phyloP scores from a whole-genome alignment of 306 rosid species.

The Inga oerstediana region DNA sequence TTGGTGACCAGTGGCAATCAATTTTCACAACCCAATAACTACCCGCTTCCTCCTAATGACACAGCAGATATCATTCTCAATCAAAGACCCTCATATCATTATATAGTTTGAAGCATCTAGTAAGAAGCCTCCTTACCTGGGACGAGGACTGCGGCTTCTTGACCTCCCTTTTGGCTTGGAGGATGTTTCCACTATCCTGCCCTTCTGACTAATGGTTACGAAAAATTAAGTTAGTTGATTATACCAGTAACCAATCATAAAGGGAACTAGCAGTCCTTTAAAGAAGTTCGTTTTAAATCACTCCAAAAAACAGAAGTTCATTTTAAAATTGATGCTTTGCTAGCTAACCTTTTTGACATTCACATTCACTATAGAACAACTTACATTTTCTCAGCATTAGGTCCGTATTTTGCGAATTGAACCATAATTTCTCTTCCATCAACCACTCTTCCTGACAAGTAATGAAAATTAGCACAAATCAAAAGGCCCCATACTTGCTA shows the following conservation, averaged over 20 bases:
- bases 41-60: background rate
- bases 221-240: background rate
- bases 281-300: background rate
- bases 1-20: background rate
- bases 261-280: background rate
- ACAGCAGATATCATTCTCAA: background rate
- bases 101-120: background rate
- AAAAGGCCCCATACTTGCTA: background rate
- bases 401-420: constrained; percentile 84
- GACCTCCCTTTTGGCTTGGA: constrained; percentile 56
- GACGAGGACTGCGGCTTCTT: constrained; percentile 72
- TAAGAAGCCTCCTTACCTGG: constrained; percentile 51
- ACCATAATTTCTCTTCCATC: constrained; percentile 88
- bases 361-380: background rate
- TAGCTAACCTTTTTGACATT: no score
- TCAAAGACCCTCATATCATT: background rate
- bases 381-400: constrained; percentile 76
- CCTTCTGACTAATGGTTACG: constrained; percentile 52
- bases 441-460: constrained; percentile 55
- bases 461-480: background rate
- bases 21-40: background rate
- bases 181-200: constrained; percentile 57
- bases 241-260: background rate
- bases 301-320: background rate
- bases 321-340: background rate